phyloP scores from a whole-genome alignment of 192 early-diverging fungal species.

The Mortierella alpina region DNA sequence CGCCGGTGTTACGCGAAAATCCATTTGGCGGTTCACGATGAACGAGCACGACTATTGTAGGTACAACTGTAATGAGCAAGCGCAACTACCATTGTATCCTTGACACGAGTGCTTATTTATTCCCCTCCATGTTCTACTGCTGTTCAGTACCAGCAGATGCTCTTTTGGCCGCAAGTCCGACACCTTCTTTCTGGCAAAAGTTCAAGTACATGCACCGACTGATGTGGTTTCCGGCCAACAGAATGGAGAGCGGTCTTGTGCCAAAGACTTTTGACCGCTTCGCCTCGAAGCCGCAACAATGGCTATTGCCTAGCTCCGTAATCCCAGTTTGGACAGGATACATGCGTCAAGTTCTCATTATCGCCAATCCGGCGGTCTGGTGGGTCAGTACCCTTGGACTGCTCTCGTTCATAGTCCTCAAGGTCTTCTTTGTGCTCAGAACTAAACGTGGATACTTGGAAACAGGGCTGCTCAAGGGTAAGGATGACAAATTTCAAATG shows the following conservation, averaged over 20 bases:
- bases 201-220: slow-evolving; percentile 82
- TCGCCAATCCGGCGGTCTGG: slow-evolving; percentile 38
- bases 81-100: no score
- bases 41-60: slow-evolving; percentile 38
- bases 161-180: slow-evolving; percentile 12
- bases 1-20: neutral
- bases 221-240: slow-evolving; percentile 68
- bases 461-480: slow-evolving; percentile 14
- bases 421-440: slow-evolving; percentile 57
- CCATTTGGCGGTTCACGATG: slow-evolving; percentile 34
- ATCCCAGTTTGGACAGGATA: slow-evolving; percentile 81
- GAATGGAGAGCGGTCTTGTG: no score
- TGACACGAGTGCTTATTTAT: no score
- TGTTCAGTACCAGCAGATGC: no score
- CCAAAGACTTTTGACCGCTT: slow-evolving; percentile 72
- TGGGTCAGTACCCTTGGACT: slow-evolving; percentile 12
- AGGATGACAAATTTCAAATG: slow-evolving; percentile 13
- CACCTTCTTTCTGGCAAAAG: slow-evolving; percentile 78
- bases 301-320: slow-evolving; percentile 85
- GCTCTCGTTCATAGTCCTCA: neutral
- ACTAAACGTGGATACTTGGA: slow-evolving; percentile 60
- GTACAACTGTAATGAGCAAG: neutral
- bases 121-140: no score
- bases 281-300: slow-evolving; percentile 80
- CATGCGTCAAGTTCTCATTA: slow-evolving; percentile 31